Conservation (phyloP, 2,329 filamentous ascomycete genomes). For the Apiospora saccharicola region DNA sequence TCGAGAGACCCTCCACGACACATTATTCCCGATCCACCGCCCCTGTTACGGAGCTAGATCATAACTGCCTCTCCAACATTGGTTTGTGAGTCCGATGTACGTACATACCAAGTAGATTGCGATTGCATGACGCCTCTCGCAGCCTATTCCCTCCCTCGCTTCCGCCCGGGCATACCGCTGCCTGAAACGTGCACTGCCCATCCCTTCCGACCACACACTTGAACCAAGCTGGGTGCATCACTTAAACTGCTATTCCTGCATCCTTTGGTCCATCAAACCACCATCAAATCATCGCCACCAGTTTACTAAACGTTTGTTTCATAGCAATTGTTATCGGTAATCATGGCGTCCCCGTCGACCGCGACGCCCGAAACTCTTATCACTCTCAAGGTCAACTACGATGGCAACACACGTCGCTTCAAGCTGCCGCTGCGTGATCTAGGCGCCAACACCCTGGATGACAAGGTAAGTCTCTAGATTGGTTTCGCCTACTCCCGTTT, state of each 20-base stretch:
- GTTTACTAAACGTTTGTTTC: constrained; percentile 4
- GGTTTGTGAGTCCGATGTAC: background rate
- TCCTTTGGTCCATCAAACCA: background rate
- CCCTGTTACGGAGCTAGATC: background rate
- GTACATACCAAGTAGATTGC: constrained; percentile 2
- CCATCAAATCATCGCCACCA: background rate
- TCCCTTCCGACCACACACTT: background rate
- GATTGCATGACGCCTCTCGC: constrained; percentile 10
- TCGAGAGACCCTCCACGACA: background rate
- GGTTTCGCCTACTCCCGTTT: constrained; percentile 5
- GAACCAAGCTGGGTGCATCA: background rate
- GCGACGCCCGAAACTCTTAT: constrained; percentile 72
- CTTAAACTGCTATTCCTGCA: constrained; percentile 11
- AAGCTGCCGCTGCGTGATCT: constrained; percentile 91
- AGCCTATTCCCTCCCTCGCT: constrained; percentile 17
- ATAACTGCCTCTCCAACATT: background rate
- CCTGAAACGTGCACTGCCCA: constrained; percentile 24
- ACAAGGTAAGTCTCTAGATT: constrained; percentile 74
- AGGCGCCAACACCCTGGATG: constrained; percentile 74
- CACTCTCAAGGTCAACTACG: constrained; percentile 83
- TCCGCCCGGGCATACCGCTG: constrained; percentile 3
- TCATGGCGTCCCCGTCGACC: constrained; percentile 47
- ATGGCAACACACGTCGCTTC: constrained; percentile 80
- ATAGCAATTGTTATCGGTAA: constrained; percentile 27
- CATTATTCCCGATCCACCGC: background rate